Conservation (phyloP, 257 asterid genomes). For the Dorcoceras hygrometricum region DNA sequence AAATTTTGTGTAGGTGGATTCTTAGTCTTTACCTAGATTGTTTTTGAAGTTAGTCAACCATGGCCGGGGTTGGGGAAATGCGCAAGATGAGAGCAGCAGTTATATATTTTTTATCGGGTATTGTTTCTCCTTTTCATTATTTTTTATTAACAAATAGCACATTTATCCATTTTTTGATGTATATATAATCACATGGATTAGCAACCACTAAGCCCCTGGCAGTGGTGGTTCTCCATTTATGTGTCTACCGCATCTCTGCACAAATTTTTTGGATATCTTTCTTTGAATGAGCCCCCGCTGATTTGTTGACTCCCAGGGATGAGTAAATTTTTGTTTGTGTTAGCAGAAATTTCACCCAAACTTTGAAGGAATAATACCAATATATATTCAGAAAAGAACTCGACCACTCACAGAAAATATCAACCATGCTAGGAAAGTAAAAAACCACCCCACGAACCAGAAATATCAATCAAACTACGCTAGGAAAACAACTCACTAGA, state of each 20-base stretch:
- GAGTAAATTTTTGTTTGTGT: too few species aligned
- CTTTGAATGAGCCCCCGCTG: neutral
- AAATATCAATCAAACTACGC: too few species aligned
- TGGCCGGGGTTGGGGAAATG: conserved; percentile 36
- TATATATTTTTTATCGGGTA: conserved; percentile 19
- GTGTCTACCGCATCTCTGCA: neutral
- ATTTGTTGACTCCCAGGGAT: neutral
- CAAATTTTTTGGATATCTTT: neutral
- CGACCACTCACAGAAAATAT: too few species aligned
- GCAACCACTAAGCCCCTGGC: neutral
- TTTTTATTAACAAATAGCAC: conserved; percentile 12
- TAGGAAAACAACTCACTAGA: too few species aligned
- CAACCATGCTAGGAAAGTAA: too few species aligned
- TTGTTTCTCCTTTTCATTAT: neutral
- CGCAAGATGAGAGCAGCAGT: conserved; percentile 37
- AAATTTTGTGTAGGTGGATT: conserved; percentile 10
- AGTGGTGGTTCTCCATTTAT: neutral
- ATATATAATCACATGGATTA: neutral
- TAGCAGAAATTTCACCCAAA: neutral
- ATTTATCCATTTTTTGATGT: conserved; percentile 34
- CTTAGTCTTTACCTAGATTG: conserved; percentile 18
- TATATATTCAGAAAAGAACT: too few species aligned
- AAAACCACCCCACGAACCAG: too few species aligned
- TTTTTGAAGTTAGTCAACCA: conserved; percentile 4
- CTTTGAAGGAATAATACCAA: too few species aligned